Evolutionary conservation across 2,329 filamentous ascomycete genomes (phyloP), one percentile per base, ranked within the genome.

Genomic region (Juglanconis sp.): DNA sequence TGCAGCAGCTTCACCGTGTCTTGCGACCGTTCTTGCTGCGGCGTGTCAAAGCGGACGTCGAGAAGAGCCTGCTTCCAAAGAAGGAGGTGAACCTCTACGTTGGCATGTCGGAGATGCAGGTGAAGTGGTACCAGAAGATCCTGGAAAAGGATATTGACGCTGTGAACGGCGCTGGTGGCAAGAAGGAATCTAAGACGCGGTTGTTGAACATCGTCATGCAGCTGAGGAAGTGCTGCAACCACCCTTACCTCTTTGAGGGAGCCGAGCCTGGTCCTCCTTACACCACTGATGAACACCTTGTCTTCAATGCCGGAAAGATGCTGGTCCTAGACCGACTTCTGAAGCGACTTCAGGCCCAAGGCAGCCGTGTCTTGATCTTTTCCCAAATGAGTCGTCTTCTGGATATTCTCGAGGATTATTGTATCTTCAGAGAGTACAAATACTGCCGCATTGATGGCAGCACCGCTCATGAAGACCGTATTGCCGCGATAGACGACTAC

Each of bases 131-230:
- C 72, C 90, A 96, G 74, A 98, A 97, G 79, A 99, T 99, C 68
- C 80, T 99, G 3, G 95, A 99, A 71, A 99, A 98, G 77, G 95
- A 99, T 70, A 99, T 99, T 64, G 95, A 99, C 74, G 95, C 95
- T 13, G 94, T 99, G 69, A 99, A 99, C 67, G 95, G 95, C 63
- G 95, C 94, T 35, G 92, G 90, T 65, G 95, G 95, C 54, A 99
- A 97, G 77, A 90, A 93, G 62, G 95, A 99, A 76, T 98, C 94
- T 36, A 99, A 99, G 79, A 99, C 95, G 1, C 87, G 95, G 65
- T 84, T 99, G 30, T 82, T 99, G 65, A 99, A 99, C 76, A 99
- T 99, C 71, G 95, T 99, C 68, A 99, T 99, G 95, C 95, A 99
- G 76, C 84, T 99, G 65, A 89, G 95, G 68, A 99, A 99, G 76